A percentile compares a stretch with the other conserved stretches of the same genome.
phyloP scores from a whole-genome alignment of 2,329 filamentous ascomycete genomes.

The Pseudocercospora pini-densiflorae region DNA sequence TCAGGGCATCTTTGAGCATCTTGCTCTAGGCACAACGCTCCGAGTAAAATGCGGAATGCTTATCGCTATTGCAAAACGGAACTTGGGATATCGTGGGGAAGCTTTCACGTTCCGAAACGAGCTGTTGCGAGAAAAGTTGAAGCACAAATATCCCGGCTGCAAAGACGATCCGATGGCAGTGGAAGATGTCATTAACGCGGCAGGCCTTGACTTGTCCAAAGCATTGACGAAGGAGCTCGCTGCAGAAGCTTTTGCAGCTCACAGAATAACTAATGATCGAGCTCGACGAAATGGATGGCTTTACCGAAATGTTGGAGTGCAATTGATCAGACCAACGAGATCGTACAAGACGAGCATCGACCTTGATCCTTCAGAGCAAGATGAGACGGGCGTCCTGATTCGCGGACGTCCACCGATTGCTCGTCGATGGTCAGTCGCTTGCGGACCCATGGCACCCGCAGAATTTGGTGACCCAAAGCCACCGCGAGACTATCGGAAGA shows the following conservation, averaged over 20 bases:
- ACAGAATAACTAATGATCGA: no score
- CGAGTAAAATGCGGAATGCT: not conserved
- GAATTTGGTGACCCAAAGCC: not conserved
- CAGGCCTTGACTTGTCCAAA: no score
- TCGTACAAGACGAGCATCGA: no score
- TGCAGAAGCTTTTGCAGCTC: no score
- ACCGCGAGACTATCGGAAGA: not conserved
- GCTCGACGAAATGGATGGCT: no score
- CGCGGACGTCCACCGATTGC: no score
- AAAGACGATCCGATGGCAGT: not conserved
- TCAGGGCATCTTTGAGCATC: not conserved
- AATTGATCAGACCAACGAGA: no score
- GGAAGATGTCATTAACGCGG: no score
- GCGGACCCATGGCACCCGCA: not conserved
- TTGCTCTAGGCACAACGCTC: not conserved
- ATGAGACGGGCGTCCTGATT: no score
- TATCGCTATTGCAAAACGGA: not conserved
- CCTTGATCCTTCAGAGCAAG: not conserved
- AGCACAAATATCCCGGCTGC: not conserved
- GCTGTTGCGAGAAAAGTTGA: not conserved
- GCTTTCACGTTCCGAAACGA: not conserved
- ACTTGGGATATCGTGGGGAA: not conserved
- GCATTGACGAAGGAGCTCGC: no score
- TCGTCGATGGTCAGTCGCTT: no score
- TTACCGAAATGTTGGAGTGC: no score